Conservation (phyloP, 192 early-diverging fungal genomes). For the Gryganskiella cystojenkinii region DNA sequence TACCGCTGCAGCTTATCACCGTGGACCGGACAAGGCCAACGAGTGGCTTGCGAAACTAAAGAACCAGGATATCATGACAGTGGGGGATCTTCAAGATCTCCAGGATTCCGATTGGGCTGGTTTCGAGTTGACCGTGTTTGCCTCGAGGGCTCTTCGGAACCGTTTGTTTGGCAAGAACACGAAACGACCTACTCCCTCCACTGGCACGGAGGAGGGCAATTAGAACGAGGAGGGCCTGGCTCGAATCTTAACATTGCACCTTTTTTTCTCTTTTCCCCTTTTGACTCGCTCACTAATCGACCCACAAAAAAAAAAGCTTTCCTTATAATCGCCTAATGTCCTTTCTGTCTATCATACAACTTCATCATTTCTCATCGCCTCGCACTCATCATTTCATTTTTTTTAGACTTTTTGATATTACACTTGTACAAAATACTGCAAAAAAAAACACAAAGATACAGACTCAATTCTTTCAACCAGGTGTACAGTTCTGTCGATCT, state of each 20-base stretch:
- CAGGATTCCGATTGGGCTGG: constrained; percentile 81
- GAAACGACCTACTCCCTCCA: constrained; percentile 18
- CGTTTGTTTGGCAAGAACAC: constrained; percentile 57
- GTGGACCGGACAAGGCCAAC: constrained; percentile 72
- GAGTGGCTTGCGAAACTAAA: constrained; percentile 77
- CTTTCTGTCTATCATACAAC: no score
- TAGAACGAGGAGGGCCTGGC: no score
- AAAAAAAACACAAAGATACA: no score
- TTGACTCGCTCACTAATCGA: neutral
- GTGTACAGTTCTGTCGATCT: no score
- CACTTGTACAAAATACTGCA: no score
- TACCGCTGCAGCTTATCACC: constrained; percentile 71
- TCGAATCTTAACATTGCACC: neutral
- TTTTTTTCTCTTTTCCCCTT: neutral
- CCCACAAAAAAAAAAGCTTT: no score
- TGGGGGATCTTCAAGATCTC: constrained; percentile 78
- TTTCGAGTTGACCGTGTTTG: constrained; percentile 67
- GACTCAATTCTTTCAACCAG: no score
- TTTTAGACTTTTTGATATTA: no score
- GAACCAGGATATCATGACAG: constrained; percentile 82
- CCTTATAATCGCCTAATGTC: no score
- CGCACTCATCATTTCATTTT: no score
- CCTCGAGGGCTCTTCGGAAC: constrained; percentile 64
- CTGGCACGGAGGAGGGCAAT: constrained; percentile 16
- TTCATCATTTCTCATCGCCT: no score